Evolutionary conservation across 805 yeast species (phyloP).

Genomic region (Hanseniaspora mollemarum): DNA sequence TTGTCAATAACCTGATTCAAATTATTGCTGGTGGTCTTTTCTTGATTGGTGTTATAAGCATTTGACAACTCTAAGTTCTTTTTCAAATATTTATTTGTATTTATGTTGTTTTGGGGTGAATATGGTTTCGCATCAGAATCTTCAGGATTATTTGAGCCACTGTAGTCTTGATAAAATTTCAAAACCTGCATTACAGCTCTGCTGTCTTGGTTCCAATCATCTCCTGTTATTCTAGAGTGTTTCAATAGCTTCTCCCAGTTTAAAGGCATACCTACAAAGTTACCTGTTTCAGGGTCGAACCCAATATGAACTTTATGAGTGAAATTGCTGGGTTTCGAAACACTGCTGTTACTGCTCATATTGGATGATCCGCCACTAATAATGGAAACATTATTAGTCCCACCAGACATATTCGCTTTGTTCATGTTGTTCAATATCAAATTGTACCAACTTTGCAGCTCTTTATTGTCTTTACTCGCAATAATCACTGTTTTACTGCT

Average conservation of each 20-base stretch:
- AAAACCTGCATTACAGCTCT: conserved; percentile 89
- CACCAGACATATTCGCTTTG: not conserved
- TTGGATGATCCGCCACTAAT: not conserved
- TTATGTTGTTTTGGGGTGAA: conserved; percentile 12
- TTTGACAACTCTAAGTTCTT: not conserved
- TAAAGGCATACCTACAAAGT: conserved; percentile 83
- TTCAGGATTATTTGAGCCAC: conserved; percentile 19
- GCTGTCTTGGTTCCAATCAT: conserved; percentile 87
- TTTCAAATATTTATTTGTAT: not conserved
- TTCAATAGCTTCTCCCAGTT: conserved; percentile 82
- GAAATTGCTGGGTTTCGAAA: conserved; percentile 86
- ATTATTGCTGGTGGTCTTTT: conserved; percentile 5
- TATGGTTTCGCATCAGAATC: not conserved
- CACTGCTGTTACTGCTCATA: conserved; percentile 30
- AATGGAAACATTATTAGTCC: conserved; percentile 4
- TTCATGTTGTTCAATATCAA: conserved; percentile 4
- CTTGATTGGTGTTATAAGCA: conserved; percentile 11
- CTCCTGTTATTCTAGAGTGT: conserved; percentile 80
- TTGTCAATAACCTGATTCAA: conserved; percentile 9
- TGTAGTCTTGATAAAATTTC: conserved; percentile 53
- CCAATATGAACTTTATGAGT: conserved; percentile 89
- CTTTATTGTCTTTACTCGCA: conserved; percentile 3
- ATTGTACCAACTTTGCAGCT: conserved; percentile 4
- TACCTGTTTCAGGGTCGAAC: conserved; percentile 72
- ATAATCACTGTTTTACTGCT: conserved; percentile 11